These are phyloP conservation scores for Gynostemma pentaphyllum DNA, from an alignment of 306 rosid species.

Conservation along the genomic window DNA sequence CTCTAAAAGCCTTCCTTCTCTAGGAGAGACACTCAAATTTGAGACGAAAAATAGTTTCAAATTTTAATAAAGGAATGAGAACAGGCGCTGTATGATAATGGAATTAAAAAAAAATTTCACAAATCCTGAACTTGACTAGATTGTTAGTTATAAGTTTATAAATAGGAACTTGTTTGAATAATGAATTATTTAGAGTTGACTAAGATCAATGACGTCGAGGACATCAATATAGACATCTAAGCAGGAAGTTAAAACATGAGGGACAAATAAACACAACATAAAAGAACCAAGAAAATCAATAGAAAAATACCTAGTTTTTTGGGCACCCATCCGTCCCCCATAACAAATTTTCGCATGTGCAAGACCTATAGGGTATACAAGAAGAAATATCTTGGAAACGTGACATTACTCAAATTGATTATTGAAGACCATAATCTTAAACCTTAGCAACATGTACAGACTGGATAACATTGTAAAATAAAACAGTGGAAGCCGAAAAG, in stretches of 20 bases:
- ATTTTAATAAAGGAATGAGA: too few relatives aligned
- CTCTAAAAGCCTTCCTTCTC: too few relatives aligned
- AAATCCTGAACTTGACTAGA: too few relatives aligned
- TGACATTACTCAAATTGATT: neutral
- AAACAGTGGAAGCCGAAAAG: neutral
- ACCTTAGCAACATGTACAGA: neutral
- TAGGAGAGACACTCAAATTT: too few relatives aligned
- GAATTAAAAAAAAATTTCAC: too few relatives aligned
- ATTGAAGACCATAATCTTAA: neutral
- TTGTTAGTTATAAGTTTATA: too few relatives aligned
- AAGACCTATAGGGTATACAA: too few relatives aligned
- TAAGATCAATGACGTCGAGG: conserved; percentile 90
- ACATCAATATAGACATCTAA: conserved; percentile 93
- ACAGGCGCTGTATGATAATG: too few relatives aligned
- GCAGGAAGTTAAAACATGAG: conserved; percentile 3
- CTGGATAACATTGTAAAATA: neutral
- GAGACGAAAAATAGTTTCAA: too few relatives aligned
- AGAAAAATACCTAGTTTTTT: conserved; percentile 76
- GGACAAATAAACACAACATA: neutral
- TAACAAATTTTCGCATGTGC: conserved; percentile 91
- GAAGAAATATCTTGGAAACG: neutral
- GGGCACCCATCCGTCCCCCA: conserved; percentile 96
- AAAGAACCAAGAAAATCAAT: conserved; percentile 2
- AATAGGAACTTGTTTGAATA: too few relatives aligned
- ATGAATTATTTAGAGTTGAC: too few relatives aligned